phyloP scores from a whole-genome alignment of 148 eudicot genomes.

The Selenicereus undatus region DNA sequence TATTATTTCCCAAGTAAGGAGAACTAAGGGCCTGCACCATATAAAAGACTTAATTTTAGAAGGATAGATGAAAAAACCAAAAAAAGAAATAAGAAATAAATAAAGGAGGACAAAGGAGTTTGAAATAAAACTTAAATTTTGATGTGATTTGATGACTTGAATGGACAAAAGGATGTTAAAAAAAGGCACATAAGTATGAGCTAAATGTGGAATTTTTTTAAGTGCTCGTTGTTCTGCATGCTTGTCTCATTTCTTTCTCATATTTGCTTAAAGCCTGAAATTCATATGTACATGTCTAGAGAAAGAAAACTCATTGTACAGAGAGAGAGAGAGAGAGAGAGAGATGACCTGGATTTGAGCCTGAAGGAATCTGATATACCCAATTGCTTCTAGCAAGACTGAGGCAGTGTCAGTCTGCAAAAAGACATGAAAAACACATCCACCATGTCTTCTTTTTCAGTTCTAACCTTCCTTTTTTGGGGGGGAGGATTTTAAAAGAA shows the following conservation, averaged over 20 bases:
- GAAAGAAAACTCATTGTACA: neutral
- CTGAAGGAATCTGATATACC: slow-evolving; percentile 87
- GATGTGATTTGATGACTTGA: neutral
- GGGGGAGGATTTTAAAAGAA: neutral
- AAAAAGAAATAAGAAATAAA: neutral
- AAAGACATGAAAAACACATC: slow-evolving; percentile 20
- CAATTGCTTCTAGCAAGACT: slow-evolving; percentile 81
- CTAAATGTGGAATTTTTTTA: slow-evolving; percentile 6
- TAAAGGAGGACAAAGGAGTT: neutral
- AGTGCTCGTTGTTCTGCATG: slow-evolving; percentile 12
- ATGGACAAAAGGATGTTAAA: slow-evolving; percentile 26
- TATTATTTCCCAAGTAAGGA: slow-evolving; percentile 62
- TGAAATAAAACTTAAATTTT: neutral
- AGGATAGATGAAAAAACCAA: too few species aligned
- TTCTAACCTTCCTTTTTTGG: neutral
- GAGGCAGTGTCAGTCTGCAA: slow-evolving; percentile 98
- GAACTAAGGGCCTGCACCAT: slow-evolving; percentile 75
- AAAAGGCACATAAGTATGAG: slow-evolving; percentile 19
- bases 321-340: slow-evolving; percentile 21
- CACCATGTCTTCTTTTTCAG: slow-evolving; percentile 21
- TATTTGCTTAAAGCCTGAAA: neutral
- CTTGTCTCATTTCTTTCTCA: neutral
- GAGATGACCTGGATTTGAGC: slow-evolving; percentile 78
- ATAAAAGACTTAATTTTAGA: neutral
- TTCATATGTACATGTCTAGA: too few species aligned